phyloP scores from a whole-genome alignment of 2,329 filamentous ascomycete genomes.

The Metarhizium anisopliae region DNA sequence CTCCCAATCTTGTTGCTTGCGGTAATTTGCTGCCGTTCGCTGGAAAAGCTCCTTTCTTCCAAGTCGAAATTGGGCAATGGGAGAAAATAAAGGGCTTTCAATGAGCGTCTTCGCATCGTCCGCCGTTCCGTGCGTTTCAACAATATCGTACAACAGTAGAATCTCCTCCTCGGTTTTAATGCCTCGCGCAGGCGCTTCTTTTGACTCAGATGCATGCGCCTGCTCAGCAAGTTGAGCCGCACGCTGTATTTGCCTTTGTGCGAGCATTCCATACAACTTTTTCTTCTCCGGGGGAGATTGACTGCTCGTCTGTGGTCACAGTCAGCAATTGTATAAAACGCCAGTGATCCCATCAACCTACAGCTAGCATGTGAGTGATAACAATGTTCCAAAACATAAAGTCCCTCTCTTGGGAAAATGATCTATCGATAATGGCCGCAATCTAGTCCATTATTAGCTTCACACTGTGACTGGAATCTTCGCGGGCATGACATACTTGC shows the following conservation, averaged over 20 bases:
- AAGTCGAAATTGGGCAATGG: constrained; percentile 32
- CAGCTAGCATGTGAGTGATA: constrained; percentile 43
- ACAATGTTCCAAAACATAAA: constrained; percentile 48
- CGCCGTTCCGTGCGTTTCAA: constrained; percentile 32
- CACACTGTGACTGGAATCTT: not conserved
- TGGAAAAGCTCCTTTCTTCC: constrained; percentile 39
- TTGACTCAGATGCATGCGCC: constrained; percentile 12
- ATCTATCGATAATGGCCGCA: constrained; percentile 42
- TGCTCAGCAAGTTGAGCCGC: constrained; percentile 37
- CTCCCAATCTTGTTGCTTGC: constrained; percentile 31
- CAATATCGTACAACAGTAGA: constrained; percentile 38
- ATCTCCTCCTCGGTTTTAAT: constrained; percentile 42
- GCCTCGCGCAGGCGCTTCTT: constrained; percentile 15
- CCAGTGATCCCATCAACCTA: constrained; percentile 19
- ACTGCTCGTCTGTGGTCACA: constrained; percentile 29
- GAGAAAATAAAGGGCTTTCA: constrained; percentile 29
- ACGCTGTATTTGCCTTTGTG: constrained; percentile 41
- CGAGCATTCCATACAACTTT: constrained; percentile 42
- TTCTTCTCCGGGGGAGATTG: constrained; percentile 39
- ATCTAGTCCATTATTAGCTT: constrained; percentile 29
- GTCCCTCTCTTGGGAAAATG: constrained; percentile 36
- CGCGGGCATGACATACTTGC: constrained; percentile 30
- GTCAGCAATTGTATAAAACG: constrained; percentile 1
- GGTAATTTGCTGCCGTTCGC: constrained; percentile 29
- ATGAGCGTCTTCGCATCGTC: constrained; percentile 33